A percentile compares a stretch with the other conserved stretches of the same genome.
These are phyloP conservation scores for Lactarius pseudohatsudake DNA, from an alignment of 768 basidiomycete species.

Conservation along the genomic window DNA sequence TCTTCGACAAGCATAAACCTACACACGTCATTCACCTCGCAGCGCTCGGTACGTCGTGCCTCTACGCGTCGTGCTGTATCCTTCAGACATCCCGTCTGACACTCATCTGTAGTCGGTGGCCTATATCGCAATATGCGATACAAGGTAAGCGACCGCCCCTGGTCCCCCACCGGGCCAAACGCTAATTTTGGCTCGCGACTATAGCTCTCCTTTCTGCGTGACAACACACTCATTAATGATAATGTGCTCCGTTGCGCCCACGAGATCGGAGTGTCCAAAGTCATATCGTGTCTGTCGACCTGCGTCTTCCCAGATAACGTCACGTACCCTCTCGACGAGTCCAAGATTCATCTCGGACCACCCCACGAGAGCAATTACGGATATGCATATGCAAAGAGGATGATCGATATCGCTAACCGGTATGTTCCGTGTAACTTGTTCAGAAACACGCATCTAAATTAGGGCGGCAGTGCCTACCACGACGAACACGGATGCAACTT, in stretches of 20 bases:
- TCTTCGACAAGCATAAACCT: constrained; percentile 91
- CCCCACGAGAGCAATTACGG: constrained; percentile 96
- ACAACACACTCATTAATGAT: constrained; percentile 95
- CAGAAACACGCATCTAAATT: background rate
- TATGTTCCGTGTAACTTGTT: constrained; percentile 38
- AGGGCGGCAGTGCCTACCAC: constrained; percentile 77
- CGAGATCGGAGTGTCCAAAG: constrained; percentile 62
- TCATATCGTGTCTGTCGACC: constrained; percentile 94
- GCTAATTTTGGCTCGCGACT: constrained; percentile 1
- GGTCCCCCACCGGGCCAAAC: constrained; percentile 1
- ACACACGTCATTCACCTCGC: constrained; percentile 97
- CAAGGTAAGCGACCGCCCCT: constrained; percentile 52
- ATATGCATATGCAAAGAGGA: constrained; percentile 92
- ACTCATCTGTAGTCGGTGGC: constrained; percentile 67
- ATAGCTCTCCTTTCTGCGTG: constrained; percentile 87
- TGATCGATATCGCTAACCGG: constrained; percentile 97
- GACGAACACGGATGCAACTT: constrained; percentile 94
- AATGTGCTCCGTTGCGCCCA: constrained; percentile 82
- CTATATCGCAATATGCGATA: constrained; percentile 95
- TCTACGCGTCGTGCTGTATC: constrained; percentile 1
- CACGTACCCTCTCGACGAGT: constrained; percentile 88
- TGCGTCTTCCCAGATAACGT: constrained; percentile 98
- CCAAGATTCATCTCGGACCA: constrained; percentile 87
- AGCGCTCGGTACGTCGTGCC: constrained; percentile 68
- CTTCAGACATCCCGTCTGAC: background rate